Percentiles rank a stretch among this genome's conserved stretches.
These are phyloP conservation scores for Fusarium bactridioides DNA, from an alignment of 2,329 filamentous ascomycete species.

Conservation along the genomic window DNA sequence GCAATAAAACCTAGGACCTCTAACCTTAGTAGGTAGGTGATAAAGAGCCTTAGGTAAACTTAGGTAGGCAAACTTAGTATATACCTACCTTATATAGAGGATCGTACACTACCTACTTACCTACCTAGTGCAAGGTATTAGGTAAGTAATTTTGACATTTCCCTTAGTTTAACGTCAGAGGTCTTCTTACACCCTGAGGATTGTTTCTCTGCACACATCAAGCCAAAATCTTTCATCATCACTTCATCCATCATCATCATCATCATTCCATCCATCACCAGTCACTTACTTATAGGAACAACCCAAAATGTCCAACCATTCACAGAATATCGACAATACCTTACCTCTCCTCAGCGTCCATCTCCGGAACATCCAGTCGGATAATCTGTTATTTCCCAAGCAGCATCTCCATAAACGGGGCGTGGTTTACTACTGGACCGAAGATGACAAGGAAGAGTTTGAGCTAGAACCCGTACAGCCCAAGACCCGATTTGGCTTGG, in stretches of 20 bases:
- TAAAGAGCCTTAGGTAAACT: no score
- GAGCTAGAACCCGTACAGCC: not conserved
- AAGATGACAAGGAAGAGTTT: not conserved
- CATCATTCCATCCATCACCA: not conserved
- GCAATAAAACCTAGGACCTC: no score
- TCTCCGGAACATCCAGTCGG: not conserved
- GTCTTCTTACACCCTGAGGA: no score
- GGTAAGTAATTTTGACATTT: no score
- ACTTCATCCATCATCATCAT: no score
- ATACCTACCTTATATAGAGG: no score
- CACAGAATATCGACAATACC: not conserved
- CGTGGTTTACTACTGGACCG: not conserved
- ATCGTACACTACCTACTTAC: no score
- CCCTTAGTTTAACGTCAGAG: no score
- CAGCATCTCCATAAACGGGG: not conserved
- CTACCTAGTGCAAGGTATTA: no score
- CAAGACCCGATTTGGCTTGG: not conserved
- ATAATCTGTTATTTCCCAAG: not conserved
- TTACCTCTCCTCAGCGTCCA: not conserved
- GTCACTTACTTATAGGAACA: not conserved
- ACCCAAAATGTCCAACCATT: not conserved
- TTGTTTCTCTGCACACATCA: not conserved
- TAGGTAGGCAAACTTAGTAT: no score
- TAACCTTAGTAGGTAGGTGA: no score
- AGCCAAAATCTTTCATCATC: not conserved